Evolutionary conservation across 768 basidiomycete species (phyloP), one percentile per base, ranked within the genome.

Genomic region (Trametes sanguinea): DNA sequence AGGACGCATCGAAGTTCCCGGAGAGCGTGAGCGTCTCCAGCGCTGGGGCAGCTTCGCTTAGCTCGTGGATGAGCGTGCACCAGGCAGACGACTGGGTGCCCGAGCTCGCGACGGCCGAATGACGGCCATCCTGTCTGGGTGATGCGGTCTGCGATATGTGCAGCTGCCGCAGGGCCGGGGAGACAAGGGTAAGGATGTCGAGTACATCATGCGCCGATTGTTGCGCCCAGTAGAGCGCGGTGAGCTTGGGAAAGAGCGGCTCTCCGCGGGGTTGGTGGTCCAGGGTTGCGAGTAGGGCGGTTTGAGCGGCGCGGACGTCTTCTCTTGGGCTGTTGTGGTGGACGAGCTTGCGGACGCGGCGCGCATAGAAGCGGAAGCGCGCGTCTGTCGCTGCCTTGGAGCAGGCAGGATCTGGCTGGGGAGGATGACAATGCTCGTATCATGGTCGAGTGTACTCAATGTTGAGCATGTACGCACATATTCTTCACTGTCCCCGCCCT

Each of bases 11-110:
- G 42, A 59, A 27, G 32, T 43, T 35, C 42, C 57, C 57, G 14
- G 50, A 52, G 10, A 59, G 43, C 40, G 50, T 44, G n/a, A 59
- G 50, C 8, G 51, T 52, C 32, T 59, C 51, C 22, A 59, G 43
- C 2, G 6, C 8, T 1, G 57, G 50, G 11, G 51, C 50, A n/a
- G 22, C 32, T 2, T 9, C 6, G 43, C 50, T 59, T 4, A 59
- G 48, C 8, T n/a, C 40, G 9, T 43, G 29, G 1, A 59, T 27
- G 55, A 56, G 43, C 44, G 22, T 8, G 22, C 45, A 13, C 50
- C 29, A 51, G 39, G 17, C 22, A n/a, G 39, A 39, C 8, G 13
- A 7, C 39, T 39, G 39, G 39, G 39, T 8, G 39, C 29, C 46
- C 11, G 22, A 22, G 22, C 22, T 22, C 22, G 22, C 22, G 22